phyloP scores from a whole-genome alignment of 192 early-diverging fungal genomes.

The Coemansia brasiliensis region DNA sequence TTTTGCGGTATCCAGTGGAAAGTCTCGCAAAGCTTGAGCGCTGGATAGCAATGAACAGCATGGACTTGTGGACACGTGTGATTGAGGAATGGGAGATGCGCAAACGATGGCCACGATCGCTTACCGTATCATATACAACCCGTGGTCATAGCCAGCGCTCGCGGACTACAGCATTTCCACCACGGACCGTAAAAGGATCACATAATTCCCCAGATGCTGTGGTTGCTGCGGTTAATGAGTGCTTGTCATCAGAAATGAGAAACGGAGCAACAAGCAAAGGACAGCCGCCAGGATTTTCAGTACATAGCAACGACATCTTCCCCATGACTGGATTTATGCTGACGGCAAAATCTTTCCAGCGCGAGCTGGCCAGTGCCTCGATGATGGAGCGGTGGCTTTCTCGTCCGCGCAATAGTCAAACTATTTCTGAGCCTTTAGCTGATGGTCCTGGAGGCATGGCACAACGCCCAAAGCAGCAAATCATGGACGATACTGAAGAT shows the following conservation, averaged over 20 bases:
- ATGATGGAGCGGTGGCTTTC: constrained; percentile 48
- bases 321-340: constrained; percentile 33
- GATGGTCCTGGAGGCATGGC: not conserved
- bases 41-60: constrained; percentile 46
- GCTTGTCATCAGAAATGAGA: constrained; percentile 4
- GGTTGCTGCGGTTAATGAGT: constrained; percentile 22
- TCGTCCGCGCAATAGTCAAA: not conserved
- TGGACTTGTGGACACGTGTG: constrained; percentile 52
- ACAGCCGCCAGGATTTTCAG: not conserved
- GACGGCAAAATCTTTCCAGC: constrained; percentile 37
- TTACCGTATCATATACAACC: constrained; percentile 29
- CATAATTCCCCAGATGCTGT: constrained; percentile 26
- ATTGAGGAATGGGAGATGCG: constrained; percentile 46
- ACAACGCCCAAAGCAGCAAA: constrained; percentile 1
- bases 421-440: not conserved
- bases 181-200: constrained; percentile 13
- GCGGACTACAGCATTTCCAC: constrained; percentile 33
- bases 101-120: constrained; percentile 41
- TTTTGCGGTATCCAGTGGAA: constrained; percentile 24
- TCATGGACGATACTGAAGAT: not conserved
- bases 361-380: constrained; percentile 33
- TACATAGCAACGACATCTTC: constrained; percentile 12
- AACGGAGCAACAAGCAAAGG: constrained; percentile 11
- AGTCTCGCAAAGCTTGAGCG: constrained; percentile 26
- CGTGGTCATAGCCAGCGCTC: constrained; percentile 11